Evolutionary conservation across 1,139 yeast species (phyloP).

Genomic region (Torulaspora globosa): DNA sequence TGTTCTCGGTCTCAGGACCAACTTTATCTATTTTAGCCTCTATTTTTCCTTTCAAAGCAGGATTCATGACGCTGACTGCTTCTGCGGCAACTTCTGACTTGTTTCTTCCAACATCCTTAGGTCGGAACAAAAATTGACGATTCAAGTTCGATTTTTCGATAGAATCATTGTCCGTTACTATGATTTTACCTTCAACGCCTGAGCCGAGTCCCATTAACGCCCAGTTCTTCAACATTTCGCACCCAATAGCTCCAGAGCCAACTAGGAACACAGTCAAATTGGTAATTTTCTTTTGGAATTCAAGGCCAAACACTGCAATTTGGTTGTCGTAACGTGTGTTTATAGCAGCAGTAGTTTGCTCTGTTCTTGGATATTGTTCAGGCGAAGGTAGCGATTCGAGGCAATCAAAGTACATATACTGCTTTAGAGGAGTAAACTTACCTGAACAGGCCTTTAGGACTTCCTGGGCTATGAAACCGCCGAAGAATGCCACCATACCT

Average conservation of each 20-base stretch:
- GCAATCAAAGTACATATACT: constrained; percentile 89
- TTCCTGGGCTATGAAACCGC: constrained; percentile 96
- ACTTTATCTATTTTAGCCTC: constrained; percentile 79
- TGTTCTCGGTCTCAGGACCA: constrained; percentile 85
- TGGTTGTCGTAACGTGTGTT: constrained; percentile 87
- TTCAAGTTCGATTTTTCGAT: constrained; percentile 94
- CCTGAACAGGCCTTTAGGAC: constrained; percentile 93
- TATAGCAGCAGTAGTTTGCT: constrained; percentile 67
- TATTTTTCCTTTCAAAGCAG: constrained; percentile 74
- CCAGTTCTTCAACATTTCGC: constrained; percentile 98
- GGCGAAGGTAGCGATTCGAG: constrained; percentile 78
- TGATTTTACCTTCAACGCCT: constrained; percentile 81
- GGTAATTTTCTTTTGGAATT: constrained; percentile 66
- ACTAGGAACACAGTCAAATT: constrained; percentile 84
- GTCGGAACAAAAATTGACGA: constrained; percentile 92
- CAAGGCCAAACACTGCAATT: constrained; percentile 87
- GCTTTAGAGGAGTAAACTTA: constrained; percentile 86
- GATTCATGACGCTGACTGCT: constrained; percentile 83
- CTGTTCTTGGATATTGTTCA: constrained; percentile 56
- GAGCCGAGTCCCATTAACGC: constrained; percentile 94
- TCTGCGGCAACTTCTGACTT: constrained; percentile 87
- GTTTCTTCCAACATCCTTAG: constrained; percentile 87
- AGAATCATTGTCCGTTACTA: constrained; percentile 88
- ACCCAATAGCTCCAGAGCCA: constrained; percentile 98
- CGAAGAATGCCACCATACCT: constrained; percentile 82